phyloP scores from a whole-genome alignment of 164 flowering plant genomes.

The Chimonanthus salicifolius region DNA sequence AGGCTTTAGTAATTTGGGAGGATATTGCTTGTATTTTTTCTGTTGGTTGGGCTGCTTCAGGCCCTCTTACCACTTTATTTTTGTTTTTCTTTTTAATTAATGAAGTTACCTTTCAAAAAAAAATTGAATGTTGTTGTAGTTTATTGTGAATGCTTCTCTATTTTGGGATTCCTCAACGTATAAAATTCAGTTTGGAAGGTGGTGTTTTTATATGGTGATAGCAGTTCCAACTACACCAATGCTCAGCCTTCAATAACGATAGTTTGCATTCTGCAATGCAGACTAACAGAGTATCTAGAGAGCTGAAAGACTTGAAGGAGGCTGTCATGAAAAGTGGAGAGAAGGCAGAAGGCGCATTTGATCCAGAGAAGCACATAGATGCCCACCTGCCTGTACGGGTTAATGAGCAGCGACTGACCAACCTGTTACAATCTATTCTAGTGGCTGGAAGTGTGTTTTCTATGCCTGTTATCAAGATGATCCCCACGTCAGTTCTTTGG shows the following conservation, averaged over 20 bases:
- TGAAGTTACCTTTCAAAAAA: not conserved
- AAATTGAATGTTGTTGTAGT: not conserved
- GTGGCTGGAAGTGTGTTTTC: slow-evolving; percentile 40
- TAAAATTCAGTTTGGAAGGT: not conserved
- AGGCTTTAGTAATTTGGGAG: too few relatives aligned
- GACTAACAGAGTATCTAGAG: slow-evolving; percentile 27
- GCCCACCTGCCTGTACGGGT: slow-evolving; percentile 69
- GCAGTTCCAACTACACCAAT: not conserved
- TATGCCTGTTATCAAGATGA: slow-evolving; percentile 46
- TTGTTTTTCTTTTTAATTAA: not conserved
- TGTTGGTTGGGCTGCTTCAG: not conserved
- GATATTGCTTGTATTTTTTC: not conserved
- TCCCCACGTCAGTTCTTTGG: slow-evolving; percentile 66
- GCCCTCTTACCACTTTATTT: not conserved
- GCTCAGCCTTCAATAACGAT: not conserved
- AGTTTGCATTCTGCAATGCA: slow-evolving; percentile 9
- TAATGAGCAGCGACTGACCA: slow-evolving; percentile 73
- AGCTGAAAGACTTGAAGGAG: slow-evolving; percentile 44
- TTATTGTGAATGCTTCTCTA: not conserved
- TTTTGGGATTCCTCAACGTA: not conserved
- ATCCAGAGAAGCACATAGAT: slow-evolving; percentile 68
- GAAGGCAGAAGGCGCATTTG: slow-evolving; percentile 29
- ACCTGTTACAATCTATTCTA: slow-evolving; percentile 58
- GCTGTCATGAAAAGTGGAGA: slow-evolving; percentile 39
- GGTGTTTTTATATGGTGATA: not conserved